Percentiles rank a stretch among this genome's conserved stretches.
phyloP scores from a whole-genome alignment of 768 basidiomycete genomes.

The Auricularia sp. region DNA sequence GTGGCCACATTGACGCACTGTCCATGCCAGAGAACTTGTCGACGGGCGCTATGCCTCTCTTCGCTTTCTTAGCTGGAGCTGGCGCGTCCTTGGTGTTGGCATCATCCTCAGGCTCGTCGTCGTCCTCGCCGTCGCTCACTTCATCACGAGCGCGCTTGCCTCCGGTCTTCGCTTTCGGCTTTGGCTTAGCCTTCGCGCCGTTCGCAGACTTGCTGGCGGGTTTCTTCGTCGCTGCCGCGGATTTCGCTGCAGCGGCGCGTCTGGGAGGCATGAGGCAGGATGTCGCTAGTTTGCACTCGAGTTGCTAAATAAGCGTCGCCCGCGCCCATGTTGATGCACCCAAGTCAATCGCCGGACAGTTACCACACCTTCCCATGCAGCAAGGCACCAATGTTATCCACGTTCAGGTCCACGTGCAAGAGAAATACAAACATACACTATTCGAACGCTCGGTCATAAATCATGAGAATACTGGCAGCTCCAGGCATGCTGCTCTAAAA shows the following conservation, averaged over 20 bases:
- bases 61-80: constrained; percentile 29
- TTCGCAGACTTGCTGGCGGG: constrained; percentile 8
- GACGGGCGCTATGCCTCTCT: constrained; percentile 46
- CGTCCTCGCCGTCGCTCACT: neutral
- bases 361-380: no score
- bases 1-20: constrained; percentile 24
- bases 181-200: neutral
- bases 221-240: constrained; percentile 4
- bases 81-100: neutral
- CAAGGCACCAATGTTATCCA: no score
- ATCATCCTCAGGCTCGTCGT: neutral
- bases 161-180: neutral
- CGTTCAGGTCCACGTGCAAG: neutral
- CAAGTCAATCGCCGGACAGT: no score
- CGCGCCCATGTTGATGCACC: no score
- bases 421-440: neutral
- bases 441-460: neutral
- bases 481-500: constrained; percentile 16
- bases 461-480: neutral
- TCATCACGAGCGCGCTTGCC: neutral
- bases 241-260: constrained; percentile 7
- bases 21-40: constrained; percentile 38
- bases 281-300: neutral
- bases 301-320: no score
- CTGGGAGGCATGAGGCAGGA: neutral